A percentile compares a stretch with the other conserved stretches of the same genome.
These are phyloP conservation scores for Dissoconium aciculare DNA, from an alignment of 2,329 filamentous ascomycete genomes.

Conservation along the genomic window DNA sequence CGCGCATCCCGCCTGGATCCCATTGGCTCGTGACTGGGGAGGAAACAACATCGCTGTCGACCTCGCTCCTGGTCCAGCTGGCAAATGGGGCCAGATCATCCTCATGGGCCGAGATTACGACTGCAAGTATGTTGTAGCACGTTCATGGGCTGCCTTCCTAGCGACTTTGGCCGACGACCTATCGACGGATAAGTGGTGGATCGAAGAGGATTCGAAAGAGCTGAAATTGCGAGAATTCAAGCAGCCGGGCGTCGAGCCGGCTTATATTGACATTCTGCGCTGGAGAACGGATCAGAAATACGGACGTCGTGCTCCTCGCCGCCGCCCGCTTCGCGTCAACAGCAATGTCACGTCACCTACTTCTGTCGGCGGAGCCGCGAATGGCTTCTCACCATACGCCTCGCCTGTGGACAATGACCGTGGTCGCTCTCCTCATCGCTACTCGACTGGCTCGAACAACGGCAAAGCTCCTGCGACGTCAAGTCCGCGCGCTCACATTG, in stretches of 20 bases:
- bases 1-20: slow-evolving; percentile 88
- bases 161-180: slow-evolving; percentile 82
- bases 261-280: slow-evolving; percentile 85
- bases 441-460: slow-evolving; percentile 33
- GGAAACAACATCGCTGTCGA: slow-evolving; percentile 95
- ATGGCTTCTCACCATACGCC: slow-evolving; percentile 46
- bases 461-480: slow-evolving; percentile 50
- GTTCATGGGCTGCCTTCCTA: slow-evolving; percentile 80
- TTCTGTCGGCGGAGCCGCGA: too few species aligned
- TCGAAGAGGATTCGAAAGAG: slow-evolving; percentile 84
- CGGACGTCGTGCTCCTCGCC: slow-evolving; percentile 41
- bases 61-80: slow-evolving; percentile 73
- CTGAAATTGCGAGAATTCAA: slow-evolving; percentile 89
- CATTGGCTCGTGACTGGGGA: slow-evolving; percentile 91
- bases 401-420: slow-evolving; percentile 46
- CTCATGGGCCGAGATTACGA: slow-evolving; percentile 96
- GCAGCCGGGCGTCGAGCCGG: slow-evolving; percentile 72
- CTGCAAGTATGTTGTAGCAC: slow-evolving; percentile 90
- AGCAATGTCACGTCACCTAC: slow-evolving; percentile 30
- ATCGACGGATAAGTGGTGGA: slow-evolving; percentile 73
- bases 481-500: slow-evolving; percentile 50
- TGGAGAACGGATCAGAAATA: slow-evolving; percentile 96
- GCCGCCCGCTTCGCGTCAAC: slow-evolving; percentile 34
- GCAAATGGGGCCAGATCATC: slow-evolving; percentile 92
- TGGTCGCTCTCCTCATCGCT: slow-evolving; percentile 56